Evolutionary conservation across 1,139 yeast species (phyloP).

Genomic region (Candida anutae): DNA sequence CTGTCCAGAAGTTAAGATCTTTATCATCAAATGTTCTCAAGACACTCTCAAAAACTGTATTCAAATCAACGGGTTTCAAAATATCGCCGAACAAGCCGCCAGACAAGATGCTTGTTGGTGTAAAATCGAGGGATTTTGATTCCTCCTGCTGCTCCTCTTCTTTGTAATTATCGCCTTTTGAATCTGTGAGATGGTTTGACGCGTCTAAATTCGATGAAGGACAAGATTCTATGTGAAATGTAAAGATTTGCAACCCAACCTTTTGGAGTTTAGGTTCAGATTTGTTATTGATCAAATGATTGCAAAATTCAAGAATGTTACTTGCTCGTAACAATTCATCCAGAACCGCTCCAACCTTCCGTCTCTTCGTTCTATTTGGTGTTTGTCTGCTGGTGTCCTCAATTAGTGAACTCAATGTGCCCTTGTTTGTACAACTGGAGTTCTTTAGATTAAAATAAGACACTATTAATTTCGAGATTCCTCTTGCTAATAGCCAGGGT

Average conservation of each 20-base stretch:
- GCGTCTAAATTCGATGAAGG: background rate
- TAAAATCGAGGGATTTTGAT: slow-evolving; percentile 4
- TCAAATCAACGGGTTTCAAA: slow-evolving; percentile 7
- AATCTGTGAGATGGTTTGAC: too few relatives aligned
- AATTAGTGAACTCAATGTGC: background rate
- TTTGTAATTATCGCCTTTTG: too few relatives aligned
- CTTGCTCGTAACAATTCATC: slow-evolving; percentile 12
- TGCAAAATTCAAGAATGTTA: slow-evolving; percentile 14
- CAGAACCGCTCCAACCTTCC: slow-evolving; percentile 13
- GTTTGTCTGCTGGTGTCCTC: slow-evolving; percentile 1
- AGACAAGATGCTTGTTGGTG: slow-evolving; percentile 2
- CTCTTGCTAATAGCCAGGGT: slow-evolving; percentile 28
- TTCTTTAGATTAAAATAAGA: slow-evolving; percentile 18
- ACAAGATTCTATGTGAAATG: slow-evolving; percentile 15
- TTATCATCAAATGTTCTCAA: slow-evolving; percentile 17
- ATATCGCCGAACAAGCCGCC: slow-evolving; percentile 1
- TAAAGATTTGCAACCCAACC: slow-evolving; percentile 23
- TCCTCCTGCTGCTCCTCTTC: slow-evolving; percentile 2
- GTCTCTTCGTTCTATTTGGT: slow-evolving; percentile 10
- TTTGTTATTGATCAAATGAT: slow-evolving; percentile 11
- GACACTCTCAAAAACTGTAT: slow-evolving; percentile 11
- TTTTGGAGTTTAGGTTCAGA: slow-evolving; percentile 13
- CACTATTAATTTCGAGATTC: slow-evolving; percentile 19
- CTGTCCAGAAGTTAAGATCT: slow-evolving; percentile 25
- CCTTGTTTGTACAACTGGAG: background rate